Evolutionary conservation across 1,139 yeast species (phyloP), one percentile per base, ranked within the genome.

Genomic region (Saccharomyces pastorianus): DNA sequence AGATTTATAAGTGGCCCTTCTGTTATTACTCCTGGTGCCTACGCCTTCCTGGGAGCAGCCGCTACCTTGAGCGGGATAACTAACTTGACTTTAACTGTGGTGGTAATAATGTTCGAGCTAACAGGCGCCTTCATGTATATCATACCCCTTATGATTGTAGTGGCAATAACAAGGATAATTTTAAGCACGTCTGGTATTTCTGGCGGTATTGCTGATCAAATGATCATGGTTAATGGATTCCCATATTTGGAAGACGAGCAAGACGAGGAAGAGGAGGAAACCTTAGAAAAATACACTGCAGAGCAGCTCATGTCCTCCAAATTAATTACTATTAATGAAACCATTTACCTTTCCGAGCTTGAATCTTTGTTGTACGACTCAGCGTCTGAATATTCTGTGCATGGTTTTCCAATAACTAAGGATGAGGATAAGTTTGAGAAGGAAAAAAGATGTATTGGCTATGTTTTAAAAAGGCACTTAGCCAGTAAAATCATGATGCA

Each of bases 31-130:
- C 95, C 97, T 0, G 98, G 97, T 0, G 89, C 95, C 0, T 93
- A 91, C 70, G 96, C 99, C 0, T 85, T 95, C 57, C 78, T 95
- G n/a, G 99, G 99, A 1, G 98, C 99, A 0, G 98, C 95, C 0
- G 95, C 98, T 1, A 90, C 96, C 0, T 76, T 95, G 51, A 85
- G 96, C 67, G 99, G 99, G 3, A 89, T 90, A 23, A 93, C 99
- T 0, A 88, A 93, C 62, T 74, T 95, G 59, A 90, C 97, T 0
- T 87, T 93, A 2, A 85, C 98, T 0, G 96, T 93, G 11, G 99
- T 90, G 0, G 93, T 95, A 7, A 86, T 95, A 48, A 87, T 95
- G 93, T 90, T 93, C 72, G 99, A 95, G 70, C 75, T 93, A 53
- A 93, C 98, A 0, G 98, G 98, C 25, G 98, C 97, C 1, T 76